Evolutionary conservation across 768 basidiomycete species (phyloP), one percentile per base, ranked within the genome.

Genomic region (Phanerochaete sordida): DNA sequence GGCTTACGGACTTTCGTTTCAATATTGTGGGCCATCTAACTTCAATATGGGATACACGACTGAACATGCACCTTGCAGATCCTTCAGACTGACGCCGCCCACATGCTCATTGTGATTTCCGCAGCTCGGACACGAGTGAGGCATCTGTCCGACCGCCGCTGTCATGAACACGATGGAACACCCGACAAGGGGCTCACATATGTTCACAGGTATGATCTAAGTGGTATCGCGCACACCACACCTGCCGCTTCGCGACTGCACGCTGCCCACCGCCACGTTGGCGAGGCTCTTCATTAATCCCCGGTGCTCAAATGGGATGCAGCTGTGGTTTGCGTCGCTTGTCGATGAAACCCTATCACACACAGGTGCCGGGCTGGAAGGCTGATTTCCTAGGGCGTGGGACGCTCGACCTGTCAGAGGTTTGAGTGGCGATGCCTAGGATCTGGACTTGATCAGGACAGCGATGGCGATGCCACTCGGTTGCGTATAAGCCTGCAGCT

Each of bases 271-370:
- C 19, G 39, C 39, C 39, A 19, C 39, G 39, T 16, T 16, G 19
- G 39, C 39, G 39, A 43, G 19, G 11, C 19, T 43, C 19, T 19
- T 43, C 39, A 43, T 43, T 43, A 43, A 43, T 43, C 8, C 19
- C 39, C 4, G 8, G 11, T 19, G 4, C 39, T 43, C 4, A 9
- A 6, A 43, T 43, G 39, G 19, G 8, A 43, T 12, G 39, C 39
- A 19, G 39, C 19, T 4, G 39, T 43, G 4, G 19, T 43, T 4
- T 43, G 4, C 19, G 39, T 43, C 39, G 19, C 11, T 11, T 19
- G 30, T 31, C 23, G 50, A 51, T 51, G 50, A 51, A 51, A 51
- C 50, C n/a, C 50, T 33, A 51, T 51, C 50, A 51, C 15, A 8
- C 28, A 30, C 30, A 31, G 30, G 30, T 51, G 28, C 31, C 39